phyloP scores from a whole-genome alignment of 2,329 filamentous ascomycete species.

The Nemania sp. region DNA sequence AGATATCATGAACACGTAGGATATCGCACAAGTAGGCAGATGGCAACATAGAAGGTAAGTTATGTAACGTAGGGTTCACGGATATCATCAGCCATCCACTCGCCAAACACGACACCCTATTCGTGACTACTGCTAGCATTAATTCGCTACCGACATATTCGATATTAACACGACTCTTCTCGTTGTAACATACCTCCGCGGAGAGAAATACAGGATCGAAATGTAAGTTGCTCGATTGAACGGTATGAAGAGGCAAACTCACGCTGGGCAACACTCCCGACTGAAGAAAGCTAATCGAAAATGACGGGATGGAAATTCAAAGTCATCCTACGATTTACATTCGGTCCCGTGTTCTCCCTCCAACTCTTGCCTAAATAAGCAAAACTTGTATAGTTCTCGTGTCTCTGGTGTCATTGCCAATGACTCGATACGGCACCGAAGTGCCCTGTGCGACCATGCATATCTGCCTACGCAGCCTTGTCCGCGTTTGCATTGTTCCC shows the following conservation, averaged over 20 bases:
- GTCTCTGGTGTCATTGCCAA: too few species aligned
- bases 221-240: too few species aligned
- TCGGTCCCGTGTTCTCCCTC: too few species aligned
- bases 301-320: background rate
- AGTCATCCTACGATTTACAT: background rate
- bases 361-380: too few species aligned
- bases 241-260: too few species aligned
- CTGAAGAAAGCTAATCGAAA: conserved; percentile 2
- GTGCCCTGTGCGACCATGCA: background rate
- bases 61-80: conserved; percentile 65
- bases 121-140: too few species aligned
- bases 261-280: background rate
- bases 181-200: conserved; percentile 60
- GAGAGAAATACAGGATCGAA: too few species aligned
- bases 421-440: background rate
- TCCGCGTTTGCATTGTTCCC: background rate
- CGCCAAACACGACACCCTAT: conserved; percentile 76
- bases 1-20: conserved; percentile 34
- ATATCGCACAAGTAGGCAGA: conserved; percentile 61
- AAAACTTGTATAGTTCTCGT: too few species aligned
- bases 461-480: conserved; percentile 4
- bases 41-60: conserved; percentile 49
- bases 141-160: too few species aligned
- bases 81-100: conserved; percentile 72
- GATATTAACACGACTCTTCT: too few species aligned